Evolutionary conservation across 192 early-diverging fungal genomes (phyloP).

Genomic region (Coemansia sp.): DNA sequence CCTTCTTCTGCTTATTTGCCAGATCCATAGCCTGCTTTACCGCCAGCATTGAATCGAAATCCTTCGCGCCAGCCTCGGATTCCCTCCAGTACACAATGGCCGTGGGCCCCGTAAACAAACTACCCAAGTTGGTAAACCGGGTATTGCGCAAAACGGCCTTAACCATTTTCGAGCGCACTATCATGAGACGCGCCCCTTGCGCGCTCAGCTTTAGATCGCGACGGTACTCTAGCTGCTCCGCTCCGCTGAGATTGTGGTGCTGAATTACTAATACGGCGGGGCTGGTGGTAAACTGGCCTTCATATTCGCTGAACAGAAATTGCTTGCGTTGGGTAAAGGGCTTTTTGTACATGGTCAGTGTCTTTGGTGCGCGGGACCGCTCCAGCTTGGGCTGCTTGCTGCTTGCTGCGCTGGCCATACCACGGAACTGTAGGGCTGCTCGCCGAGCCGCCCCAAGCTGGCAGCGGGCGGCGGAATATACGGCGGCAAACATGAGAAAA

Average conservation of each 20-base stretch:
- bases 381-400: conserved; percentile 21
- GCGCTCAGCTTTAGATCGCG: conserved; percentile 26
- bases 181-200: conserved; percentile 31
- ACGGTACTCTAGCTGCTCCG: conserved; percentile 33
- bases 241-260: conserved; percentile 47
- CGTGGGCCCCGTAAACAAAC: conserved; percentile 46
- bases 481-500: conserved; percentile 3
- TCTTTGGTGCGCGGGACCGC: conserved; percentile 35
- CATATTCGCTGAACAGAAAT: conserved; percentile 49
- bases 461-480: neutral
- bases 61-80: neutral
- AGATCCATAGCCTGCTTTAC: conserved; percentile 34
- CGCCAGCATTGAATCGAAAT: conserved; percentile 1
- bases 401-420: conserved; percentile 4
- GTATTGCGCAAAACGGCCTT: conserved; percentile 50
- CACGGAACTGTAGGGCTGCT: conserved; percentile 1
- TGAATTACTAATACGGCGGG: conserved; percentile 38
- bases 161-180: conserved; percentile 45
- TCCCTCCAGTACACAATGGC: conserved; percentile 37
- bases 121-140: conserved; percentile 28
- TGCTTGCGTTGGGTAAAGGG: conserved; percentile 53
- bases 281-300: conserved; percentile 25
- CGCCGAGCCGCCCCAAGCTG: neutral
- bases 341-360: conserved; percentile 49
- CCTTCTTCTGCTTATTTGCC: conserved; percentile 26